Evolutionary conservation across 495 filamentous ascomycete species (phyloP).

Genomic region (Apodospora peruviana): DNA sequence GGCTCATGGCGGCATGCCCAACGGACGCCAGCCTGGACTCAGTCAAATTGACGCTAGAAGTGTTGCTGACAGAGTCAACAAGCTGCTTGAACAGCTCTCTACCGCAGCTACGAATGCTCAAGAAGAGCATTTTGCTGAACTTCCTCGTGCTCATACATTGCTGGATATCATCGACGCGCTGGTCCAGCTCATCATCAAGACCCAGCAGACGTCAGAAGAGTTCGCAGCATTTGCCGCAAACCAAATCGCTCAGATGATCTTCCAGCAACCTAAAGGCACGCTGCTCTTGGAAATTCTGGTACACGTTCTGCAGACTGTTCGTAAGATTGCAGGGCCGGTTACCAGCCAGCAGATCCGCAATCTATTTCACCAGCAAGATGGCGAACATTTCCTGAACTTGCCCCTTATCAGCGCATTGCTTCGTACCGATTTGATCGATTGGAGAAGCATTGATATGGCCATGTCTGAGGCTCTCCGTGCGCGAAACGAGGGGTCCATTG

Average conservation of each 20-base stretch:
- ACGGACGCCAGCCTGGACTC: constrained; percentile 49
- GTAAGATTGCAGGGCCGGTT: constrained; percentile 67
- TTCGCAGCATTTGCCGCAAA: constrained; percentile 62
- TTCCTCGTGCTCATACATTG: constrained; percentile 59
- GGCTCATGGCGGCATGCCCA: constrained; percentile 39
- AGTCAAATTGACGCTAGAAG: constrained; percentile 61
- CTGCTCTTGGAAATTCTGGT: constrained; percentile 80
- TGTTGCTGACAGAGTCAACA: constrained; percentile 59
- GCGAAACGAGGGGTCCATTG: constrained; percentile 61
- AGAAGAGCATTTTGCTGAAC: constrained; percentile 65
- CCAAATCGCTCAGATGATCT: constrained; percentile 66
- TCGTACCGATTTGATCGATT: constrained; percentile 64
- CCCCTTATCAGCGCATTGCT: constrained; percentile 72
- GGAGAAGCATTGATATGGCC: constrained; percentile 72
- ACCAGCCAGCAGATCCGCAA: constrained; percentile 64
- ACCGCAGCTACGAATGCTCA: constrained; percentile 56
- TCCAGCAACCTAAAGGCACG: constrained; percentile 43
- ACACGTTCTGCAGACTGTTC: constrained; percentile 73
- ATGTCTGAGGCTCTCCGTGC: constrained; percentile 64
- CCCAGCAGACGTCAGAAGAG: constrained; percentile 55
- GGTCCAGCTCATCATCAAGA: constrained; percentile 48
- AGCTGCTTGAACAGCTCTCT: constrained; percentile 64
- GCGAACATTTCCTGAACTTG: constrained; percentile 72
- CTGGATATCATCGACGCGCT: constrained; percentile 57
- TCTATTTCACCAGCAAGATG: constrained; percentile 58